Base-by-base conservation (phyloP, 192 early-diverging fungal species). In the Coemansia sp. region DNA sequence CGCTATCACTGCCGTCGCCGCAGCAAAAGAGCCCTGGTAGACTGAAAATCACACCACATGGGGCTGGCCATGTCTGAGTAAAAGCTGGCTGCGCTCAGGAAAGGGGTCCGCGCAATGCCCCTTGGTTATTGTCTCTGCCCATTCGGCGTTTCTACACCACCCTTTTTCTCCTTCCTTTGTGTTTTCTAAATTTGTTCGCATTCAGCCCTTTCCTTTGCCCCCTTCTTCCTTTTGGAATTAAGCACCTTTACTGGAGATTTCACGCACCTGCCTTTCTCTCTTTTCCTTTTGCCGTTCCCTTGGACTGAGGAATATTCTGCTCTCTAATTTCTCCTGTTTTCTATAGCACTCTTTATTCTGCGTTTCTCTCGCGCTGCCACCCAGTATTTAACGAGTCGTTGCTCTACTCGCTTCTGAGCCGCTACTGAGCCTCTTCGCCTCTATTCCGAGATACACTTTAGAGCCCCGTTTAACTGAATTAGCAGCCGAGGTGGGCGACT, bases 81-180 rank as follows among this genome's bases (percentile, higher is more conserved):
- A 55, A 7, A 13, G 21, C 48, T 51, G 48, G 24, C 48, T 51
- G 48, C 48, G 48, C 48, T 26, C 26, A 18, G 20, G 43, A 46
- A 18, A 14, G 28, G 21, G 45, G 51, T 55, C 51, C 28, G 51
- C 51, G 14, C 51, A 31, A n/a, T 28, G 51, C 51, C 43, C 24
- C 40, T 26, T 36, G 37, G 37, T 40, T 43, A 61, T 61, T 61
- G 60, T 61, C 42, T 42, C 43, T n/a, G 8, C 43, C 43, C 9
- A 20, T 21, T 45, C 18, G 18, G 21, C 61, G 34, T 35, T 28
- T 48, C 43, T 46, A 62, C 33, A 28, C 5, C 62, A 10, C 35
- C 20, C 10, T 23, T 55, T 38, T 38, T 34, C 34, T 26, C 36
- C 28, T 63, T 18, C n/a, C 36, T 55, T 35, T 37, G 20, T 24